Base-by-base conservation (phyloP, 2,329 filamentous ascomycete genomes). In the Colletotrichum lupini region DNA sequence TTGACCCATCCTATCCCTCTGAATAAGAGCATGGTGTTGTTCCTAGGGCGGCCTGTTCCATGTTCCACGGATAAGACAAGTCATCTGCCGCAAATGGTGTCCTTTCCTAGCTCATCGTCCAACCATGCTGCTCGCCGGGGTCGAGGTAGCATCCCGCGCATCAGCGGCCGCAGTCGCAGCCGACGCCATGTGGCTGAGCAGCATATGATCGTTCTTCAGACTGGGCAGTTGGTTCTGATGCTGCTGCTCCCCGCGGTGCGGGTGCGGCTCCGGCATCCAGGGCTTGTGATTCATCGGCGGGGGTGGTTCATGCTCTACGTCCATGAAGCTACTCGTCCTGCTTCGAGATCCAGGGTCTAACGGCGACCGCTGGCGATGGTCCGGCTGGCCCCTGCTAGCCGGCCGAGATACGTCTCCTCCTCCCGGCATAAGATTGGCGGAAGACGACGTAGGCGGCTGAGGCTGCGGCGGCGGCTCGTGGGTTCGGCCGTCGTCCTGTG, bases 181-280 rank as follows among this genome's bases (percentile, higher is more conserved):
- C 6, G 81, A 82, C 12, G 82, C 81, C 61, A 84, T 80, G 60
- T 82, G 82, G 58, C 81, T 82, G 57, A 83, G 78, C 32, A 80
- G 77, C 16, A 79, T 70, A 64, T 74, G 74, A 35, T 78, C 71
- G 69, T 77, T 76, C 74, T 76, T 75, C 71, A 72, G 53, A 19
- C 52, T 53, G 19, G 68, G 68, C 19, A 73, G 16, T 46, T 46
- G 42, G 42, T 46, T 46, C 16, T 19, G 42, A 19, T 46, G 42
- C 42, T 46, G 73, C 19, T 72, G 69, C 14, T 75, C 73, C 32
- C 67, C 66, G 3, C 69, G 68, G 32, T 73, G 66, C 19, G 61
- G 66, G 42, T n/a, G 42, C 16, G 42, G 42, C 32, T 75, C 74
- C 30, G 62, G 55, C 16, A 66, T 58, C 74, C 74, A 75, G 3